Evolutionary conservation across 805 yeast species (phyloP).

Genomic region (Ogataea thermomethanolica): DNA sequence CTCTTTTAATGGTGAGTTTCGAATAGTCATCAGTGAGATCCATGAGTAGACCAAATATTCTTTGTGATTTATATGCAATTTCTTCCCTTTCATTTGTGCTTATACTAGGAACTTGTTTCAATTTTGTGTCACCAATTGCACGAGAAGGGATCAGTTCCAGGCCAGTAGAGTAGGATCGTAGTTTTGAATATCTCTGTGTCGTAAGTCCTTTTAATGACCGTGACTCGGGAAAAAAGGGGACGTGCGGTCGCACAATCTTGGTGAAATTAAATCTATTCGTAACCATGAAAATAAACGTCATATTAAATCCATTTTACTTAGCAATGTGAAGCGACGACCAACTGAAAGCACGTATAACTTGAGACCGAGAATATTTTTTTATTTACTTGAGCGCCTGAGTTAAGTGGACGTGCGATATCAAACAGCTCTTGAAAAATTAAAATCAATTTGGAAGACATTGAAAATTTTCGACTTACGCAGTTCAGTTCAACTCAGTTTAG

Average conservation of each 20-base stretch:
- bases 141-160: not conserved
- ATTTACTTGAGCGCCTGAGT: not conserved
- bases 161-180: no score
- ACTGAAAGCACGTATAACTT: no score
- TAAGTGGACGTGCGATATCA: constrained; percentile 1
- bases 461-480: not conserved
- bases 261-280: no score
- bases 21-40: constrained; percentile 11
- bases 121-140: not conserved
- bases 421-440: not conserved
- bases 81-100: not conserved
- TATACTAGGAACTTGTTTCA: no score
- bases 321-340: no score
- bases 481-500: not conserved
- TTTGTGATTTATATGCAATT: constrained; percentile 9
- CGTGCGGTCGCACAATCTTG: no score
- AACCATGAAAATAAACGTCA: no score
- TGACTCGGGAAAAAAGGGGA: no score
- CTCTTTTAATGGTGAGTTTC: constrained; percentile 6
- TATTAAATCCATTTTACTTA: no score
- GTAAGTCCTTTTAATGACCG: no score
- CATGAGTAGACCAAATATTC: constrained; percentile 9
- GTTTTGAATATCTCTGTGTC: no score
- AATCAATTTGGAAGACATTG: not conserved
- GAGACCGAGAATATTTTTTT: not conserved